These are phyloP conservation scores for Ilex aquifolium DNA, from an alignment of 257 asterid genomes.

Conservation along the genomic window DNA sequence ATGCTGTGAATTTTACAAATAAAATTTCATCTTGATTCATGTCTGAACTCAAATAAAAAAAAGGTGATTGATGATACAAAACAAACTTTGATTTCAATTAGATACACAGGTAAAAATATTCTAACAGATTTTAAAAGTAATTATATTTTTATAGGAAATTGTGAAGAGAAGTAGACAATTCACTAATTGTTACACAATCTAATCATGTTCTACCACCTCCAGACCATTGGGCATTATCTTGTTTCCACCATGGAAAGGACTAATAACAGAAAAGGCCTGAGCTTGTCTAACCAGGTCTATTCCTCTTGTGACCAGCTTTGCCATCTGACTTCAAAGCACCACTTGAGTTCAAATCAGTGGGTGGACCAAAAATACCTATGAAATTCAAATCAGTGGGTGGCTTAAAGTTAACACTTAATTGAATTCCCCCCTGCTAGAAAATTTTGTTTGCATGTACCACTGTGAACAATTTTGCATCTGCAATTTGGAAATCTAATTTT, in stretches of 20 bases:
- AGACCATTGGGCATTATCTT: slow-evolving; percentile 2
- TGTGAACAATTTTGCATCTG: no score
- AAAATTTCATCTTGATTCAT: no score
- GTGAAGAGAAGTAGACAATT: slow-evolving; percentile 9
- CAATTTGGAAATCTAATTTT: no score
- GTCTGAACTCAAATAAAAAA: slow-evolving; percentile 12
- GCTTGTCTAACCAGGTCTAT: slow-evolving; percentile 37
- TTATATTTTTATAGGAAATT: slow-evolving; percentile 16
- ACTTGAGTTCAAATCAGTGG: slow-evolving; percentile 53
- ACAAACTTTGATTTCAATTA: slow-evolving; percentile 30
- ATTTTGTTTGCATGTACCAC: no score
- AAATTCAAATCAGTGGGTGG: no score
- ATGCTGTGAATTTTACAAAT: no score
- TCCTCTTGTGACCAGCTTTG: slow-evolving; percentile 56
- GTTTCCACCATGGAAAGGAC: slow-evolving; percentile 12
- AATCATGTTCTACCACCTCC: slow-evolving; percentile 4
- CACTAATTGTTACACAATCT: slow-evolving; percentile 9
- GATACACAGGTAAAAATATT: slow-evolving; percentile 38
- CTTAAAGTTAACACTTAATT: no score
- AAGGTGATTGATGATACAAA: slow-evolving; percentile 16
- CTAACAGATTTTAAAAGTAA: slow-evolving; percentile 5
- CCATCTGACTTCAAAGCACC: slow-evolving; percentile 53
- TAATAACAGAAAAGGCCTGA: not conserved
- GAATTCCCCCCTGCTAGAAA: no score
- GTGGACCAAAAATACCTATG: no score